A percentile compares a stretch with the other conserved stretches of the same genome.
These are phyloP conservation scores for Phanerochaete carnosa DNA, from an alignment of 768 basidiomycete genomes.

Conservation along the genomic window DNA sequence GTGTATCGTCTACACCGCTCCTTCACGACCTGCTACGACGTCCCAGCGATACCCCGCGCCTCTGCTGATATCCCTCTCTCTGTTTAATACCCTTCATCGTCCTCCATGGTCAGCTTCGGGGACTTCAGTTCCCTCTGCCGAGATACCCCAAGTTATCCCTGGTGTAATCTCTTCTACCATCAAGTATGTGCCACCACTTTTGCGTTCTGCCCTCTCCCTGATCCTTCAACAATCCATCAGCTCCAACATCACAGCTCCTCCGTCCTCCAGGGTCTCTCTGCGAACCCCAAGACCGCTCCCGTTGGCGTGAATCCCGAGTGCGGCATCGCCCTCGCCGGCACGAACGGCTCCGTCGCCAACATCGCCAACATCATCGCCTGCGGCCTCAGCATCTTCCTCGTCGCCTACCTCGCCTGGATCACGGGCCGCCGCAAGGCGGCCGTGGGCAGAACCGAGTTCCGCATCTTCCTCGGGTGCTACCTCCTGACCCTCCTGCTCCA, in stretches of 20 bases:
- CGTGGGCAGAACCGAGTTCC: slow-evolving; percentile 78
- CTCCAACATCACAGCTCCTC: slow-evolving; percentile 29
- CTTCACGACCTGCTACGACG: slow-evolving; percentile 13
- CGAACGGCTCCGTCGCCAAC: slow-evolving; percentile 67
- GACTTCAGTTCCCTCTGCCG: slow-evolving; percentile 70
- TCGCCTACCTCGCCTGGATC: slow-evolving; percentile 52
- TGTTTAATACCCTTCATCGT: background rate
- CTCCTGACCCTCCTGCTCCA: slow-evolving; percentile 74
- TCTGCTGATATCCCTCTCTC: background rate
- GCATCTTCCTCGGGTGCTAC: slow-evolving; percentile 63
- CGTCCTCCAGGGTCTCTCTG: slow-evolving; percentile 40
- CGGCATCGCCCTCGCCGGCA: slow-evolving; percentile 63
- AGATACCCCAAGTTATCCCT: slow-evolving; percentile 74
- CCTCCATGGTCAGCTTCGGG: slow-evolving; percentile 60
- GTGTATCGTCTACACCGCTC: background rate
- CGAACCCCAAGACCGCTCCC: slow-evolving; percentile 52
- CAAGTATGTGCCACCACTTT: slow-evolving; percentile 50
- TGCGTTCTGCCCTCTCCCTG: slow-evolving; percentile 11
- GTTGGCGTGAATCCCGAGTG: slow-evolving; percentile 83
- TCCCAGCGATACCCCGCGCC: slow-evolving; percentile 12
- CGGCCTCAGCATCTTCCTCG: slow-evolving; percentile 63
- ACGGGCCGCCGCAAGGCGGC: slow-evolving; percentile 77
- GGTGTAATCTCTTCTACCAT: slow-evolving; percentile 94
- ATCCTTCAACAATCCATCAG: slow-evolving; percentile 15
- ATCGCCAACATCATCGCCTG: slow-evolving; percentile 85